Conservation (phyloP, 495 filamentous ascomycete species). For the Penicillium pancosmium region DNA sequence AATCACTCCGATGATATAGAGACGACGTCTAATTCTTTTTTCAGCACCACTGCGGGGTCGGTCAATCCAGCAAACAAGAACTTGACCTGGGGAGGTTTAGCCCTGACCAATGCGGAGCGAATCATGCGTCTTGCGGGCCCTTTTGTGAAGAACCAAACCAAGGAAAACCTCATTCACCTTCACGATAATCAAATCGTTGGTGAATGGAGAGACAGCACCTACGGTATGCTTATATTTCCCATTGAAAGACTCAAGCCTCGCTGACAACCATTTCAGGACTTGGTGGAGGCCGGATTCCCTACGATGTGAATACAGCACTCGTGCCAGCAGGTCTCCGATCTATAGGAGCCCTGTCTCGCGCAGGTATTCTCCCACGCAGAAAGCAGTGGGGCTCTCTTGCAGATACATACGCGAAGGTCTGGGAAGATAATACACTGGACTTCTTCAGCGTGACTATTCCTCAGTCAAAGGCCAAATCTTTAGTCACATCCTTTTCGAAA, state of each 20-base stretch:
- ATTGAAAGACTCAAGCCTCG: background rate
- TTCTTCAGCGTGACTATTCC: constrained; percentile 57
- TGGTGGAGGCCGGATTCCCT: constrained; percentile 65
- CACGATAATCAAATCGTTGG: constrained; percentile 59
- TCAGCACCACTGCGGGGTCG: constrained; percentile 44
- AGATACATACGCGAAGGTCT: constrained; percentile 56
- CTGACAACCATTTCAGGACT: constrained; percentile 36
- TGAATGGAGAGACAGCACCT: constrained; percentile 64
- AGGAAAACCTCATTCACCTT: constrained; percentile 59
- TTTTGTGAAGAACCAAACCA: constrained; percentile 55
- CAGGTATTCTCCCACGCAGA: constrained; percentile 53
- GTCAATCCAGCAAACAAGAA: constrained; percentile 51
- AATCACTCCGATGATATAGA: background rate
- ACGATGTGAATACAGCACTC: constrained; percentile 67
- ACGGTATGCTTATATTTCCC: constrained; percentile 29
- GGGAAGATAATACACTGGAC: constrained; percentile 62
- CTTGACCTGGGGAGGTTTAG: constrained; percentile 54
- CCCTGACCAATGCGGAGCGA: constrained; percentile 54
- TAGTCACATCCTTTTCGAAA: constrained; percentile 52
- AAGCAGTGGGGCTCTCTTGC: constrained; percentile 51
- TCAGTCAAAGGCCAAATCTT: constrained; percentile 38
- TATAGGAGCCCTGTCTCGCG: constrained; percentile 53
- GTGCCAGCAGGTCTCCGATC: constrained; percentile 62
- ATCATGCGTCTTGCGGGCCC: constrained; percentile 59
- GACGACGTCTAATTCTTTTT: constrained; percentile 4